Evolutionary conservation across 208 protist genomes (phyloP).

Genomic region (Endotrypanum monterogeii): DNA sequence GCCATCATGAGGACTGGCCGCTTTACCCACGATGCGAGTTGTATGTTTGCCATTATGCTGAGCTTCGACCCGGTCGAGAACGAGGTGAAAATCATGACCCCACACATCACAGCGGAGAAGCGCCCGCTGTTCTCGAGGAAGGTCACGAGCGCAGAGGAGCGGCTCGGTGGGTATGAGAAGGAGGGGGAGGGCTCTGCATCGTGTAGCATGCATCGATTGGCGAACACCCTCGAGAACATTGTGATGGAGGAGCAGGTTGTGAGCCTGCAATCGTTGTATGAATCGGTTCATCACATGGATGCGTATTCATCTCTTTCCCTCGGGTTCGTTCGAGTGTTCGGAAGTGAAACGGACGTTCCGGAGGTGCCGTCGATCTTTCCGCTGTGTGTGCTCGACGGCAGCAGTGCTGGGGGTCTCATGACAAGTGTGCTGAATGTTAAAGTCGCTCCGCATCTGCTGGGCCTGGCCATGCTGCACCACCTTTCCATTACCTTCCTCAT

Average conservation of each 20-base stretch:
- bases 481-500: constrained; percentile 75
- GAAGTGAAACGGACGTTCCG: constrained; percentile 37
- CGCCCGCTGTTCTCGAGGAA: constrained; percentile 31
- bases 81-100: constrained; percentile 63
- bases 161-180: neutral
- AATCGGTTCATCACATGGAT: constrained; percentile 64
- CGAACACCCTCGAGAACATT: constrained; percentile 41
- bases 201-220: constrained; percentile 30
- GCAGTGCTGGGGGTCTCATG: constrained; percentile 69
- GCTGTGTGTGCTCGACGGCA: constrained; percentile 84
- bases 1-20: constrained; percentile 39
- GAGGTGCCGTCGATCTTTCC: constrained; percentile 80
- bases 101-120: constrained; percentile 53
- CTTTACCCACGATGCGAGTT: constrained; percentile 48
- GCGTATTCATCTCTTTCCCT: constrained; percentile 71
- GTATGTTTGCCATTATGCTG: constrained; percentile 76
- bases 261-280: constrained; percentile 80
- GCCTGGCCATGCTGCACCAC: constrained; percentile 90
- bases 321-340: constrained; percentile 90
- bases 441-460: constrained; percentile 85
- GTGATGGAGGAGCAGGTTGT: constrained; percentile 74
- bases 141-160: neutral
- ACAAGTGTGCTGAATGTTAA: constrained; percentile 72
- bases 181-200: constrained; percentile 8
- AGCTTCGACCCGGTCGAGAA: constrained; percentile 74